These are phyloP conservation scores for Stipa capillata DNA, from an alignment of 176 grass and related monocot species.

Conservation along the genomic window DNA sequence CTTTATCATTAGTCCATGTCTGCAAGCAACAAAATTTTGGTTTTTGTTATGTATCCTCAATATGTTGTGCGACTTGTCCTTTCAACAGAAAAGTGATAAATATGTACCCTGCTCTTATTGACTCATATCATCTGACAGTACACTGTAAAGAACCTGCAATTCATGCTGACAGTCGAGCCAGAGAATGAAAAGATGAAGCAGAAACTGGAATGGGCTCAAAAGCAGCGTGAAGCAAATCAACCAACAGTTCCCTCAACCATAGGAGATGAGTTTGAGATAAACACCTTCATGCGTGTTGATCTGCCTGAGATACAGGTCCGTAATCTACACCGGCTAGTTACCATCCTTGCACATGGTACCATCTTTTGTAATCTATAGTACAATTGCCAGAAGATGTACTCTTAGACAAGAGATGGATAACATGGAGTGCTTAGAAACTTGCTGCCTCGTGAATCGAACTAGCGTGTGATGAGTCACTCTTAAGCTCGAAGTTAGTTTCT, in stretches of 20 bases:
- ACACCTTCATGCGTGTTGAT: constrained; percentile 94
- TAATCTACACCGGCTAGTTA: neutral
- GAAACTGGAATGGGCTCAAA: constrained; percentile 78
- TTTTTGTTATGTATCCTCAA: neutral
- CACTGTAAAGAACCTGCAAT: constrained; percentile 72
- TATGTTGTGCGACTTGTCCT: neutral
- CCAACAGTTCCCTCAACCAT: constrained; percentile 85
- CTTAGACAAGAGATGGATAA: too few species aligned
- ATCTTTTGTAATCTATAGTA: neutral
- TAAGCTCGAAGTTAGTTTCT: neutral
- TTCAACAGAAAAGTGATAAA: neutral
- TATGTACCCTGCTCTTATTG: neutral
- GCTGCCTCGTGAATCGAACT: neutral
- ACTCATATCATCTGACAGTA: constrained; percentile 54
- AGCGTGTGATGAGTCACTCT: neutral
- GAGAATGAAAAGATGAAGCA: constrained; percentile 74
- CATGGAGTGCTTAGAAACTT: too few species aligned
- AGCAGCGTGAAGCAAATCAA: constrained; percentile 42
- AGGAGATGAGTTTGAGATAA: constrained; percentile 81
- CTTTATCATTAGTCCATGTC: neutral
- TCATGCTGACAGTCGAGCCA: constrained; percentile 68
- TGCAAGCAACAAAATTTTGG: neutral
- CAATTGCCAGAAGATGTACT: neutral
- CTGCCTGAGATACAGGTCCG: constrained; percentile 78
- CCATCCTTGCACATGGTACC: neutral